Evolutionary conservation across 2,329 filamentous ascomycete species (phyloP).

Genomic region (Ramularia collo-cygni): DNA sequence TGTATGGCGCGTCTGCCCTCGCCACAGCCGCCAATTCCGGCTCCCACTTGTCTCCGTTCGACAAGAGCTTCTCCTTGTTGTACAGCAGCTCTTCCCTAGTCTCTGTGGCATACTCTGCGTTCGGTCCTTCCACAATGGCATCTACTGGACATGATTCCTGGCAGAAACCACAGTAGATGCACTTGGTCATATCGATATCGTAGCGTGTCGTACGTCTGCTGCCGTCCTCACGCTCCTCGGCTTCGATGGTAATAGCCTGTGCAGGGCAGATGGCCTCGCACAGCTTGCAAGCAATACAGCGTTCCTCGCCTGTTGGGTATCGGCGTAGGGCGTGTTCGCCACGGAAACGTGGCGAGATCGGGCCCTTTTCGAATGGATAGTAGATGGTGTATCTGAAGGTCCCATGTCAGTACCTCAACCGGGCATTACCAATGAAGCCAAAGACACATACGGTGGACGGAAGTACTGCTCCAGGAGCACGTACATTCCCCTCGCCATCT

Average conservation of each 20-base stretch:
- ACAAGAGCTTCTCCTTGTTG: constrained; percentile 74
- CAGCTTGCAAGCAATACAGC: constrained; percentile 99
- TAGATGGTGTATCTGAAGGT: constrained; percentile 81
- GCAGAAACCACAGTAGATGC: constrained; percentile 99
- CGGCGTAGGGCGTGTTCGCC: constrained; percentile 94
- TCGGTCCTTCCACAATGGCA: constrained; percentile 74
- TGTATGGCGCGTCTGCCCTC: constrained; percentile 79
- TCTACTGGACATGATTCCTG: constrained; percentile 98
- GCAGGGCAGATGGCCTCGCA: constrained; percentile 98
- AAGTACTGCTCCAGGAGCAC: constrained; percentile 97
- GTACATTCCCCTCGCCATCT: constrained; percentile 98
- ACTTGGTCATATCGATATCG: constrained; percentile 99
- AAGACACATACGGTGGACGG: constrained; percentile 76
- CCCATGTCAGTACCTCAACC: constrained; percentile 8
- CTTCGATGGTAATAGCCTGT: constrained; percentile 97
- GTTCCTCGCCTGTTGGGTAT: constrained; percentile 95
- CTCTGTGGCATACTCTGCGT: constrained; percentile 69
- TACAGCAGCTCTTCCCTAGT: constrained; percentile 90
- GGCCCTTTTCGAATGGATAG: constrained; percentile 98
- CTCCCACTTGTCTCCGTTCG: constrained; percentile 65
- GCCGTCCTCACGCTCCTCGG: constrained; percentile 93
- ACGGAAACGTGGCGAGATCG: constrained; percentile 95
- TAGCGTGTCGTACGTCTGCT: constrained; percentile 93
- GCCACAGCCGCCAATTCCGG: constrained; percentile 89
- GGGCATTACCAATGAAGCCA: neutral